Conservation (phyloP, 441 rosid genomes). For the Populus hybrid region DNA sequence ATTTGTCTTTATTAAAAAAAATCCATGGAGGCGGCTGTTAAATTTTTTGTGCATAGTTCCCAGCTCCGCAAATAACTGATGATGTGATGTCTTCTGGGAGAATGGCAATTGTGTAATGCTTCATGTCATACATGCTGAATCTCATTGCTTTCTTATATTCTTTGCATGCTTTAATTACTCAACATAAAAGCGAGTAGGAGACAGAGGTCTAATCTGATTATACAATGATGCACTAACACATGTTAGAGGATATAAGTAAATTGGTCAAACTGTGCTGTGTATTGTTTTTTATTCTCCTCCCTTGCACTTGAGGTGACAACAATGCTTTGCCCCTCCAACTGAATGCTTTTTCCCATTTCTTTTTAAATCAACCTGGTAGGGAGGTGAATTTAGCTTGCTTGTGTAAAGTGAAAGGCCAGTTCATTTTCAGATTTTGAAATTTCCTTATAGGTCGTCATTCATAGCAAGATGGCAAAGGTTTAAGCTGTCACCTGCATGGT, state of each 20-base stretch:
- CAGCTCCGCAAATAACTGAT: background rate
- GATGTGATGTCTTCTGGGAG: background rate
- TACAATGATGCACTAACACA: background rate
- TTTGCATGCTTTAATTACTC: background rate
- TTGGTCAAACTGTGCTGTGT: background rate
- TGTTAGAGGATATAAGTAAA: background rate
- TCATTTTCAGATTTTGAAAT: background rate
- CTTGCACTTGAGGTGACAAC: background rate
- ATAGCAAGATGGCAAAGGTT: too few species aligned
- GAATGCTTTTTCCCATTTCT: background rate
- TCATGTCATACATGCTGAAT: background rate
- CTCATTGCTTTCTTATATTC: background rate
- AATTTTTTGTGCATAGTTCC: too few species aligned
- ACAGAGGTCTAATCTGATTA: background rate
- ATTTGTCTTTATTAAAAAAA: background rate
- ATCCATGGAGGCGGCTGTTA: too few species aligned
- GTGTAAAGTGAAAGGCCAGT: background rate
- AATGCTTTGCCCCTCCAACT: background rate
- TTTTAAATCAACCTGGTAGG: background rate
- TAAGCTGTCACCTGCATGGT: background rate
- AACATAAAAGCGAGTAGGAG: background rate
- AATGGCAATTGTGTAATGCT: background rate
- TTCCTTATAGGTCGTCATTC: background rate
- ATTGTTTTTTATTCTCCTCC: too few species aligned
- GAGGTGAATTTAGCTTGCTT: background rate